These are phyloP conservation scores for Colletotrichum ledebouriae DNA, from an alignment of 2,329 filamentous ascomycete genomes.

Conservation along the genomic window DNA sequence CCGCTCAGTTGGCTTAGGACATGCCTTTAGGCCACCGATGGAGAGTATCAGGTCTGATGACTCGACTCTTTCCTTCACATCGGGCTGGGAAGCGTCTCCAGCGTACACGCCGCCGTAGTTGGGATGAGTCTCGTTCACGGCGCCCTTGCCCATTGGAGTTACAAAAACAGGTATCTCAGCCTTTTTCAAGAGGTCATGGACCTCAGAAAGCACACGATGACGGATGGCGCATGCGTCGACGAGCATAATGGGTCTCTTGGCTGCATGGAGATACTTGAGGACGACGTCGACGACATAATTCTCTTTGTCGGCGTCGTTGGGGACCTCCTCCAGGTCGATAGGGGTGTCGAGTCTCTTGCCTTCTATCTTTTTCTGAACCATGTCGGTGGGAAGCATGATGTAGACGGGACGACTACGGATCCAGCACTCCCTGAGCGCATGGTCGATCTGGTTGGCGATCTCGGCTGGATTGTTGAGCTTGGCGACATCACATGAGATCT, in stretches of 20 bases:
- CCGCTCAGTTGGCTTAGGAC: neutral
- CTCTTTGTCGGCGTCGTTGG: constrained; percentile 79
- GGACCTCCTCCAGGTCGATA: constrained; percentile 74
- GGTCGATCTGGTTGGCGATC: constrained; percentile 82
- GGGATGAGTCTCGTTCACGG: constrained; percentile 80
- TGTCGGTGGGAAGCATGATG: constrained; percentile 85
- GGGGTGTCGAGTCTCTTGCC: constrained; percentile 78
- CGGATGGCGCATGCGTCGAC: constrained; percentile 88
- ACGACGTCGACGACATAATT: constrained; percentile 87
- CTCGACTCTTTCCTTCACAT: constrained; percentile 75
- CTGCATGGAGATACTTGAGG: constrained; percentile 77
- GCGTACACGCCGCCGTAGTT: constrained; percentile 89
- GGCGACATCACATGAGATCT: constrained; percentile 79
- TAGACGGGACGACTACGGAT: constrained; percentile 84
- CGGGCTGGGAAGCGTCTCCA: constrained; percentile 78
- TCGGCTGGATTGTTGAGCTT: constrained; percentile 78
- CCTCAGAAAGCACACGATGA: constrained; percentile 79
- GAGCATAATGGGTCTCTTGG: constrained; percentile 82
- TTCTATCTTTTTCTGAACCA: constrained; percentile 82
- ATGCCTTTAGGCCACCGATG: constrained; percentile 73
- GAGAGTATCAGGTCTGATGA: constrained; percentile 78
- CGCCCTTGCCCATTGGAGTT: constrained; percentile 91
- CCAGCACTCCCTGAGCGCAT: constrained; percentile 81
- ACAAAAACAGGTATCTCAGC: constrained; percentile 85
- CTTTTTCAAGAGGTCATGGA: constrained; percentile 79